Base-by-base conservation (phyloP, 805 yeast genomes). In the Candida argentea region DNA sequence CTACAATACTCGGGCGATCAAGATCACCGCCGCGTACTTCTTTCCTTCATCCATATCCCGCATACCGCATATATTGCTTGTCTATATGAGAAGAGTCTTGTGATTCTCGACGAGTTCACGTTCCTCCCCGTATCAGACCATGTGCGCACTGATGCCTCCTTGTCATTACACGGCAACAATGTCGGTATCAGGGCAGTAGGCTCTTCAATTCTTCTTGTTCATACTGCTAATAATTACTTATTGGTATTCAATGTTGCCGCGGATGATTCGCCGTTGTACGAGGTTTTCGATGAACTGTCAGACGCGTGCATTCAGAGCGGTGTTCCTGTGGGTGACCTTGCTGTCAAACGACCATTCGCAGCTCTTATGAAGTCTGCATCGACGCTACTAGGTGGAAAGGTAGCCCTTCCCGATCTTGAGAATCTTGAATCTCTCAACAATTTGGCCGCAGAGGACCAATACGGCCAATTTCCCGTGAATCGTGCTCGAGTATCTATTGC, bases 101-200 rank as follows among this genome's bases (percentile, higher is more conserved):
- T 39, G 12, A 30, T 64, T 1, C 39, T 52, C 24, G 50, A 63
- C 35, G 50, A 50, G 26, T 26, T 26, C 19, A 55, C 61, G 6
- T 37, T 54, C 7, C 34, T 59, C 5, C 73, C 76, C 2, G 48
- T 73, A 4, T 63, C 68, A 6, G 58, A 60, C 3, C 73, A 70
- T 38, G 48, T 55, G 5, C 46, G 81, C 30, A 49, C 67, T 0
- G 40, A 42, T 14, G 52, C 55, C 13, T 67, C 76, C 3, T 33
- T 73, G 10, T 50, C 55, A 15, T 49, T 50, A 13, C 66, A 64
- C 48, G 82, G 82, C 1, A 32, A 39, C 6, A 73, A 74, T 43
- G 25, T 40, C 15, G 41, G 49, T 14, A 42, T 71, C 6, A 46
- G 64, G n/a, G n/a, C n/a, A n/a, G n/a, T n/a, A n/a, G n/a, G n/a